Evolutionary conservation across 805 yeast species (phyloP), one percentile per base, ranked within the genome.

Genomic region (Ogataea philodendri): DNA sequence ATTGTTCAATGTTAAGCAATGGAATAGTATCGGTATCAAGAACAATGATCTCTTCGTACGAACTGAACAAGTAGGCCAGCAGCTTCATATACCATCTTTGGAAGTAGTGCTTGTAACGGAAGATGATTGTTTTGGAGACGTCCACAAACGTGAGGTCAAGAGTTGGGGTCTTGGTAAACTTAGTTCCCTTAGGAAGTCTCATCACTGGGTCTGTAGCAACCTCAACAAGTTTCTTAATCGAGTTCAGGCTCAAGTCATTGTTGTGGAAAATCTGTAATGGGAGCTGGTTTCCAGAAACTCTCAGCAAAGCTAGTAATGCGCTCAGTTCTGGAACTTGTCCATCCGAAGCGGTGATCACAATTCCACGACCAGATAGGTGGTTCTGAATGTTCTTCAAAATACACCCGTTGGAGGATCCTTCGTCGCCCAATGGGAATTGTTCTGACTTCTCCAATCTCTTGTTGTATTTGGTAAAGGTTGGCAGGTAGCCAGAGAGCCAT

Each of bases 31-130:
- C 81, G 3, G 81, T 73, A 55, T 76, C 81, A 41, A 76, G 48
- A 45, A 76, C 54, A 23, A 76, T 63, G 57, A 66, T 67, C 36
- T 76, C 80, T 45, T 73, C 77, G 49, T 71, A 76, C 2, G 80
- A 69, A 42, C 70, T 78, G 55, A 80, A 79, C 22, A 76, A 42
- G 16, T 72, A 63, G 1, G 84, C 81, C 20, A 78, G 49, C 54
- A 80, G 66, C 51, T 79, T 81, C 57, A 55, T 60, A 20, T 63
- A 57, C 48, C 55, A 61, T 18, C 50, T 43, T 20, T 33, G 37
- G 44, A 55, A 61, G 36, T 43, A 54, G 4, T 37, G 32, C 35
- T 45, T 48, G 37, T 51, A 60, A 22, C 38, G 44, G 26, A 44
- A 51, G 22, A 41, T 34, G 15, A 62, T 47, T 3, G 56, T 44